phyloP scores from a whole-genome alignment of 768 basidiomycete genomes.

The Obba rivulosa region DNA sequence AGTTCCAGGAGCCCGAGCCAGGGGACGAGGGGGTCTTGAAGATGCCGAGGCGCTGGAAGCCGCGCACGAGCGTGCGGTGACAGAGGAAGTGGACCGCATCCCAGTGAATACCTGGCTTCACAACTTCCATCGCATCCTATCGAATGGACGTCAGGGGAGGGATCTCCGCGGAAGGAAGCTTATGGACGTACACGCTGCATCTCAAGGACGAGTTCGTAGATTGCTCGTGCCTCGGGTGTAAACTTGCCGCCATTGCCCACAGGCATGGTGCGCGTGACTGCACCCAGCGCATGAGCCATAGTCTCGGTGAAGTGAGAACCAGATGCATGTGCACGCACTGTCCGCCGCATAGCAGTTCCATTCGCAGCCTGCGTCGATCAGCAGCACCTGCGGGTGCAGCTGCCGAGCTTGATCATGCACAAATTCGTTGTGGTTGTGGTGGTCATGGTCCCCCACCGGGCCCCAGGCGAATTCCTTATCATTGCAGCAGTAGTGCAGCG shows the following conservation, averaged over 20 bases:
- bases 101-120: conserved; percentile 84
- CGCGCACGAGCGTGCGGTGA: conserved; percentile 75
- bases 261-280: conserved; percentile 72
- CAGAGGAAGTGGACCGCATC: conserved; percentile 81
- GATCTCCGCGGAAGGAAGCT: neutral
- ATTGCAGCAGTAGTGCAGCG: conserved; percentile 93
- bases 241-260: conserved; percentile 94
- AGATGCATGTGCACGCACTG: conserved; percentile 31
- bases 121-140: conserved; percentile 64
- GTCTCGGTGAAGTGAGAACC: neutral
- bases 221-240: conserved; percentile 69
- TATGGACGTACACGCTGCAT: conserved; percentile 74
- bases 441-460: conserved; percentile 53
- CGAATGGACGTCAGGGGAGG: conserved; percentile 1
- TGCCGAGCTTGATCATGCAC: conserved; percentile 35
- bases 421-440: conserved; percentile 45
- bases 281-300: conserved; percentile 3
- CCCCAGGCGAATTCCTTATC: conserved; percentile 85
- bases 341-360: conserved; percentile 67
- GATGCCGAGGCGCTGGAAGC: conserved; percentile 81
- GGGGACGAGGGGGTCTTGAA: conserved; percentile 57
- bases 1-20: conserved; percentile 50
- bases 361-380: conserved; percentile 96
- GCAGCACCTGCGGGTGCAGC: conserved; percentile 63
- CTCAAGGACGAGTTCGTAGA: conserved; percentile 81